Evolutionary conservation across 495 filamentous ascomycete genomes (phyloP).

Genomic region (Schizothecium vesticola): DNA sequence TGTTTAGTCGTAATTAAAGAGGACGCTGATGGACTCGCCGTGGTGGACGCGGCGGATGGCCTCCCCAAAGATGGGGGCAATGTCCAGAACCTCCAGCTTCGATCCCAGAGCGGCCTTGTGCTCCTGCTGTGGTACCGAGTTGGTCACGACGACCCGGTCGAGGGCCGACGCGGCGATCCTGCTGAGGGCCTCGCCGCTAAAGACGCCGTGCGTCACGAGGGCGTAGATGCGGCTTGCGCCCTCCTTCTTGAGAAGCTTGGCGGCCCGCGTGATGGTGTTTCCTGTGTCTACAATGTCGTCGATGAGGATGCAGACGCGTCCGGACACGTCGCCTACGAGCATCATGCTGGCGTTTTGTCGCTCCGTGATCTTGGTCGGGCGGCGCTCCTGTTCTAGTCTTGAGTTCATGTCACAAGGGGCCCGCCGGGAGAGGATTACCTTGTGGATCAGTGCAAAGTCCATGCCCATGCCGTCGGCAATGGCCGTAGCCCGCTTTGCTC

Average conservation of each 20-base stretch:
- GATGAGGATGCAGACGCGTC: slow-evolving; percentile 79
- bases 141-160: slow-evolving; percentile 90
- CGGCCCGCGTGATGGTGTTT: slow-evolving; percentile 93
- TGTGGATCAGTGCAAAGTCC: slow-evolving; percentile 95
- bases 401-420: slow-evolving; percentile 23
- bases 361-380: slow-evolving; percentile 83
- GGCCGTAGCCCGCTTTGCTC: slow-evolving; percentile 93
- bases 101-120: slow-evolving; percentile 62
- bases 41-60: slow-evolving; percentile 96
- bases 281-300: slow-evolving; percentile 95
- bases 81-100: slow-evolving; percentile 89
- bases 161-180: slow-evolving; percentile 86
- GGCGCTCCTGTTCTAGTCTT: slow-evolving; percentile 65
- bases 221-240: slow-evolving; percentile 85
- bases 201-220: slow-evolving; percentile 86
- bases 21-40: slow-evolving; percentile 94
- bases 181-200: slow-evolving; percentile 90
- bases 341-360: slow-evolving; percentile 97
- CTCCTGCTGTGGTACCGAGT: slow-evolving; percentile 85
- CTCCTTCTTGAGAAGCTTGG: slow-evolving; percentile 93
- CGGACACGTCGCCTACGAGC: slow-evolving; percentile 83
- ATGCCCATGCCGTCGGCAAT: slow-evolving; percentile 91
- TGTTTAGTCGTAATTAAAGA: slow-evolving; percentile 82
- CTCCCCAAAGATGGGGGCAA: slow-evolving; percentile 91
- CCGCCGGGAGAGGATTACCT: slow-evolving; percentile 59